phyloP scores from a whole-genome alignment of 192 early-diverging fungal genomes.

The Piromyces finnis region DNA sequence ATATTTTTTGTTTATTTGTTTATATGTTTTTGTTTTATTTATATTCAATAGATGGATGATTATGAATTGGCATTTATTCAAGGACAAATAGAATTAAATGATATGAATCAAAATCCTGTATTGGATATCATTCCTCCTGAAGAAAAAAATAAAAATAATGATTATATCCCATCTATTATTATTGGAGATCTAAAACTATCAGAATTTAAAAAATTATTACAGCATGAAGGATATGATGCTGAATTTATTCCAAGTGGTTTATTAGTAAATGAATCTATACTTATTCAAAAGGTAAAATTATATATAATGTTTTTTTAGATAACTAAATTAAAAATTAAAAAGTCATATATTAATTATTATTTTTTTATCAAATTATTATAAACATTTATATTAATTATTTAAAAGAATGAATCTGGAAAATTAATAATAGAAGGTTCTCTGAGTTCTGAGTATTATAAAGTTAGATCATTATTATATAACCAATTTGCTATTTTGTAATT shows the following conservation, averaged over 20 bases:
- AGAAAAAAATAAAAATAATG: constrained; percentile 7
- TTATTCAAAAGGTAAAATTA: constrained; percentile 30
- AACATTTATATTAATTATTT: too few species aligned
- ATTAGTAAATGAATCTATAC: constrained; percentile 60
- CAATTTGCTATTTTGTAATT: constrained; percentile 54
- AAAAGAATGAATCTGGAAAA: constrained; percentile 17
- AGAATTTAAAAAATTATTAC: constrained; percentile 54
- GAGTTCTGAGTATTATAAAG: constrained; percentile 48
- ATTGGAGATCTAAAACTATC: constrained; percentile 76
- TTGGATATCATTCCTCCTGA: constrained; percentile 46
- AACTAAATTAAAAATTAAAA: too few species aligned
- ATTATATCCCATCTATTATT: constrained; percentile 41
- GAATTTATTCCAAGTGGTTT: constrained; percentile 71
- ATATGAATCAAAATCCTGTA: constrained; percentile 26
- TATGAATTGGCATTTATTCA: constrained; percentile 61
- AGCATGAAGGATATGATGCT: constrained; percentile 50
- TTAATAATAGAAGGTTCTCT: constrained; percentile 41
- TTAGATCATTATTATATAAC: constrained; percentile 47
- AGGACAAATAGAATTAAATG: constrained; percentile 47
- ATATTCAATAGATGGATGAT: constrained; percentile 31
- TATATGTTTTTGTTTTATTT: constrained; percentile 3
- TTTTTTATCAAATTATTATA: too few species aligned
- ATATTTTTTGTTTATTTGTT: too few species aligned
- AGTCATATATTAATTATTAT: too few species aligned
- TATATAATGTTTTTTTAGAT: too few species aligned